Evolutionary conservation across 129 eudicot genomes (phyloP), one percentile per base, ranked within the genome.

Genomic region (Flaveria robusta): DNA sequence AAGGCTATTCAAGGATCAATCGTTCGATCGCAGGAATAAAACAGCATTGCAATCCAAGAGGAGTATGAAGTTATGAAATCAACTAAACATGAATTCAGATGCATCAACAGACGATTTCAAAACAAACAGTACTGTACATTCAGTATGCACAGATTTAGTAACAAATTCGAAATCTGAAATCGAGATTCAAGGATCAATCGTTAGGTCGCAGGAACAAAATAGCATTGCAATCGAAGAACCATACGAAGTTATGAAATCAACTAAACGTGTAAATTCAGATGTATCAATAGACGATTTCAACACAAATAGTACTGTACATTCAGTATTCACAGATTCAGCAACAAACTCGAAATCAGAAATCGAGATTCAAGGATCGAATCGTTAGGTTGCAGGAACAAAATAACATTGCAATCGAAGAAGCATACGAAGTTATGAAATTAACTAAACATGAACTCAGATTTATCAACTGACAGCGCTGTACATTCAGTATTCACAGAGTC

Each of bases 281-380:
- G 3, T 0, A 55, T 55, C 5, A 55, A 20, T 7, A 1, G 8
- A 55, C 29, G 46, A 27, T 9, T 70, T 2, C 26, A 24, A 23
- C 16, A 13, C 42, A 14, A 19, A 58, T 2, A 39, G 10, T 52
- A 26, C 19, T 26, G 18, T 1, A 24, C 24, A 31, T 59, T 59
- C 41, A 60, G 41, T 27, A 26, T 60, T 1, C 18, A 26, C 27
- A 60, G 41, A 24, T 26, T 13, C 41, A 51, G 54, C n/a, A 42
- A 43, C 11, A 16, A 19, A 23, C 20, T 42, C n/a, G 23, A 27
- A 58, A 78, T 55, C 72, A 37, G 50, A 47, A 75, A 31, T 71
- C 13, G 27, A 16, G 16, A 75, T 46, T 26, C 45, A 46, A 58
- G 19, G 31, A 71, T 71, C 51, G n/a, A 71, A 34, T 71, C 51